These are phyloP conservation scores for Macrophomina pseudophaseolina DNA, from an alignment of 2,329 filamentous ascomycete genomes.

Conservation along the genomic window DNA sequence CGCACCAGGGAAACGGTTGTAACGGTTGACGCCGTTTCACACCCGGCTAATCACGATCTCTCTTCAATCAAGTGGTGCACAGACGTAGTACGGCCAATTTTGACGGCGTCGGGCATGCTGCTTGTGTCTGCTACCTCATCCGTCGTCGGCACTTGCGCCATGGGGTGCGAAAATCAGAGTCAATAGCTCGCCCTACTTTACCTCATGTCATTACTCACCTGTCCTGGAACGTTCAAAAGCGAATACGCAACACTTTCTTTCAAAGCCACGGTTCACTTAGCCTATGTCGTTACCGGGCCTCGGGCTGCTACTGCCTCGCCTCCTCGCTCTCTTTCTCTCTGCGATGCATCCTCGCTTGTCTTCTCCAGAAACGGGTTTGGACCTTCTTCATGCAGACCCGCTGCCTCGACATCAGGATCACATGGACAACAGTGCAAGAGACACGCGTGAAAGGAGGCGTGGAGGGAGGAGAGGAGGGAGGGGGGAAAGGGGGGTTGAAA, in stretches of 20 bases:
- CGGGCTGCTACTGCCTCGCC: background rate
- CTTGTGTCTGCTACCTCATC: background rate
- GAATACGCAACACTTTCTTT: no score
- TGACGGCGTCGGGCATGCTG: background rate
- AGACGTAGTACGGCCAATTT: background rate
- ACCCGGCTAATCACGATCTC: background rate
- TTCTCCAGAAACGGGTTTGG: background rate
- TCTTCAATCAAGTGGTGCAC: conserved; percentile 16
- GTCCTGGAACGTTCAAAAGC: no score
- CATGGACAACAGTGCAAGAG: no score
- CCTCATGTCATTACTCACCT: no score
- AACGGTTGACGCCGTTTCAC: conserved; percentile 14
- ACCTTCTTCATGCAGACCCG: background rate
- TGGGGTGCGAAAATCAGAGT: no score
- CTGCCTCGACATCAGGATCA: no score
- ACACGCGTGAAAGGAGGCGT: background rate
- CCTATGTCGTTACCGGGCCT: no score
- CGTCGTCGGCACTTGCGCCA: no score
- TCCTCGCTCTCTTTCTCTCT: background rate
- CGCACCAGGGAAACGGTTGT: background rate
- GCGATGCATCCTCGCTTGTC: background rate
- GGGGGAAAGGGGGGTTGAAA: background rate
- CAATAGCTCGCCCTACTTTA: no score
- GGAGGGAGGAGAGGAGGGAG: no score
- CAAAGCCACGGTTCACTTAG: no score